phyloP scores from a whole-genome alignment of 1,284 basidiomycete species.

The Irpex sp. region DNA sequence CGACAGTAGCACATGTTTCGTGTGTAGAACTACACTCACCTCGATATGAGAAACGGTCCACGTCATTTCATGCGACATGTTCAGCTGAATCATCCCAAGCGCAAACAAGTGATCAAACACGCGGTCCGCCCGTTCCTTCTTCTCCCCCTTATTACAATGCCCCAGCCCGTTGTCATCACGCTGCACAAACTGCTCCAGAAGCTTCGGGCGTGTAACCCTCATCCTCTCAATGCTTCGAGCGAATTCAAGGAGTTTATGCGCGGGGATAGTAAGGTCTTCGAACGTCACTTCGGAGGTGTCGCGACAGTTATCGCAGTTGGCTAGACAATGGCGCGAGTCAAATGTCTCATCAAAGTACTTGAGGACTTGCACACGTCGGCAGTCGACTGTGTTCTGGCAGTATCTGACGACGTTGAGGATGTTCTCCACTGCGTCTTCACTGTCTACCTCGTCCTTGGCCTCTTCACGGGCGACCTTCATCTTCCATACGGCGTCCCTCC shows the following conservation, averaged over 20 bases:
- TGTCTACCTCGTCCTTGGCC: slow-evolving; percentile 43
- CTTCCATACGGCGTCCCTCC: slow-evolving; percentile 45
- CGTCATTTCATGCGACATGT: not conserved
- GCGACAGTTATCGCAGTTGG: slow-evolving; percentile 75
- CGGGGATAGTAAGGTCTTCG: slow-evolving; percentile 52
- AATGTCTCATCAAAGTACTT: slow-evolving; percentile 59
- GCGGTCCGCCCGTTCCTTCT: slow-evolving; percentile 53
- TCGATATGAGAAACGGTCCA: not conserved
- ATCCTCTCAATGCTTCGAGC: slow-evolving; percentile 32
- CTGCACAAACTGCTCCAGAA: slow-evolving; percentile 36
- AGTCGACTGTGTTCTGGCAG: slow-evolving; percentile 81
- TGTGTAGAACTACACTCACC: not conserved
- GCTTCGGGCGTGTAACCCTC: slow-evolving; percentile 43
- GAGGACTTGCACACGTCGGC: slow-evolving; percentile 83
- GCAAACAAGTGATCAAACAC: slow-evolving; percentile 56
- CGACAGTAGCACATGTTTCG: not conserved
- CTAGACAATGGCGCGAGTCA: slow-evolving; percentile 45
- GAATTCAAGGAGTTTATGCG: slow-evolving; percentile 51
- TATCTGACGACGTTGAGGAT: slow-evolving; percentile 66
- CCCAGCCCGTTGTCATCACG: slow-evolving; percentile 51
- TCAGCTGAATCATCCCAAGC: slow-evolving; percentile 33
- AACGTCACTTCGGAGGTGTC: slow-evolving; percentile 36
- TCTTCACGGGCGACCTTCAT: slow-evolving; percentile 52
- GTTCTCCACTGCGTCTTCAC: slow-evolving; percentile 53
- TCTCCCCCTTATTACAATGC: slow-evolving; percentile 34